phyloP scores from a whole-genome alignment of 1,139 yeast genomes.

The Taiozyma sp. region DNA sequence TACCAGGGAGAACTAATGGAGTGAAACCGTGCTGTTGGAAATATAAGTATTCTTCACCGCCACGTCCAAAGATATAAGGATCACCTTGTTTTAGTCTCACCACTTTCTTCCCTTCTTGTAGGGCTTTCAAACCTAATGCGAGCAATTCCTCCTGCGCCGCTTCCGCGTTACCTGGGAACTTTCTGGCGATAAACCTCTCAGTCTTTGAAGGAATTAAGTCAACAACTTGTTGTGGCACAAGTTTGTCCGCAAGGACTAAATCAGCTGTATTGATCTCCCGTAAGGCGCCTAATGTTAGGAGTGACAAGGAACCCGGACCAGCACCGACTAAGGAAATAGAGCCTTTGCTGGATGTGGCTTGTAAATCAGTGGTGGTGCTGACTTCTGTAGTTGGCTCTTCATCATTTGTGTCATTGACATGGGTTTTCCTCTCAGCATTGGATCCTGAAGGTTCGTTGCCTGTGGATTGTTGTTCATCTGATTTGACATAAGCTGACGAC shows the following conservation, averaged over 20 bases:
- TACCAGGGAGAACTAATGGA: slow-evolving; percentile 79
- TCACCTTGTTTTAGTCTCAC: slow-evolving; percentile 95
- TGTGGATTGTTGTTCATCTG: neutral
- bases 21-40: slow-evolving; percentile 61
- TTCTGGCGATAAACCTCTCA: slow-evolving; percentile 78
- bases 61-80: slow-evolving; percentile 95
- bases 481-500: slow-evolving; percentile 32
- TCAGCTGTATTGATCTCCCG: slow-evolving; percentile 81
- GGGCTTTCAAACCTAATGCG: slow-evolving; percentile 58
- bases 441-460: neutral
- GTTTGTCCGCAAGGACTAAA: slow-evolving; percentile 79
- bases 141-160: slow-evolving; percentile 84
- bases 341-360: slow-evolving; percentile 32
- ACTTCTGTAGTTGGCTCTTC: neutral
- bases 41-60: slow-evolving; percentile 83
- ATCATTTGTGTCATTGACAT: neutral
- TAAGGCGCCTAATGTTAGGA: slow-evolving; percentile 81
- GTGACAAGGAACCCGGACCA: slow-evolving; percentile 87
- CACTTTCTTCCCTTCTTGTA: slow-evolving; percentile 64
- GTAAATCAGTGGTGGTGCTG: neutral
- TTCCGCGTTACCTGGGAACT: slow-evolving; percentile 97
- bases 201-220: slow-evolving; percentile 74
- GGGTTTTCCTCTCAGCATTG: neutral
- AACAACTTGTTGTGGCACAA: slow-evolving; percentile 85
- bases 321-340: slow-evolving; percentile 79